phyloP scores from a whole-genome alignment of 2,329 filamentous ascomycete genomes.

The Xylariales sp. region DNA sequence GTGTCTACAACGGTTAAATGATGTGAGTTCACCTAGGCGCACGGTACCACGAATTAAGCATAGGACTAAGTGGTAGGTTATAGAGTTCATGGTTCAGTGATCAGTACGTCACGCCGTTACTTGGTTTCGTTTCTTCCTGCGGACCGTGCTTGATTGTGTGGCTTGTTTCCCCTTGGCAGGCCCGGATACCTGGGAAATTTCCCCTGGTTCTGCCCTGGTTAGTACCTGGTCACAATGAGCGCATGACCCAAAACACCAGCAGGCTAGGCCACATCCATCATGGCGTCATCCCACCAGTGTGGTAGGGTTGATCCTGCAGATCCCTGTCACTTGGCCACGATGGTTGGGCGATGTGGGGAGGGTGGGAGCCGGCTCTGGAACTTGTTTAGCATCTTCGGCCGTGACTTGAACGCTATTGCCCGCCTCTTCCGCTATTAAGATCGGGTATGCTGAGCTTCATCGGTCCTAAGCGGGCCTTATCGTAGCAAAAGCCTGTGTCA shows the following conservation, averaged over 20 bases:
- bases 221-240: slow-evolving; percentile 26
- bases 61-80: too few relatives aligned
- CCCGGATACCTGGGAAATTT: slow-evolving; percentile 31
- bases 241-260: slow-evolving; percentile 34
- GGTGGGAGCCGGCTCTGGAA: slow-evolving; percentile 37
- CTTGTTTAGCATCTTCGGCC: slow-evolving; percentile 25
- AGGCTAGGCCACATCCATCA: slow-evolving; percentile 37
- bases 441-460: slow-evolving; percentile 36
- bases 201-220: slow-evolving; percentile 11
- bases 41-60: too few relatives aligned
- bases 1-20: neutral
- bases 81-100: neutral
- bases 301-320: slow-evolving; percentile 44
- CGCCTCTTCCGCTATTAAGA: slow-evolving; percentile 38
- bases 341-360: slow-evolving; percentile 44
- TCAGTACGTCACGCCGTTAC: neutral
- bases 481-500: slow-evolving; percentile 13
- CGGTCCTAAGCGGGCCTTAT: slow-evolving; percentile 23
- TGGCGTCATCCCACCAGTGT: slow-evolving; percentile 45
- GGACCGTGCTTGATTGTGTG: slow-evolving; percentile 15
- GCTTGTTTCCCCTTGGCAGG: slow-evolving; percentile 31
- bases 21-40: neutral
- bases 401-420: slow-evolving; percentile 34
- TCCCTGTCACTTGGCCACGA: slow-evolving; percentile 40
- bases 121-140: slow-evolving; percentile 15